A percentile compares a stretch with the other conserved stretches of the same genome.
Evolutionary conservation across 257 asterid species (phyloP).

Genomic region (Phtheirospermum japonicum): DNA sequence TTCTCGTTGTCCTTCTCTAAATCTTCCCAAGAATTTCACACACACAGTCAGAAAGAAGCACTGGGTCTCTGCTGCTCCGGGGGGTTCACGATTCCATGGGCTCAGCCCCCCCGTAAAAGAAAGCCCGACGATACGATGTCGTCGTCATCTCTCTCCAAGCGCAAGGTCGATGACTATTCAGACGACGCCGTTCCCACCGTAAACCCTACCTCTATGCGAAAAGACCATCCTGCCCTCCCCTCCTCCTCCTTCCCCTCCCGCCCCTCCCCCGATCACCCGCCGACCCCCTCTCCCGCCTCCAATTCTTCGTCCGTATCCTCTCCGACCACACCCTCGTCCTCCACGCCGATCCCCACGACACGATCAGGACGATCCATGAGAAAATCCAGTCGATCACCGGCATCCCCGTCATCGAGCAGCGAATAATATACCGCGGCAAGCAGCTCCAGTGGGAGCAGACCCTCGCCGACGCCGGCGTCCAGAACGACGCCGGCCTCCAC

Average conservation of each 20-base stretch:
- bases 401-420: conserved; percentile 61
- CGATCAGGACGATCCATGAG: conserved; percentile 52
- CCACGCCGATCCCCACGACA: conserved; percentile 53
- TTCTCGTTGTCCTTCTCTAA: neutral
- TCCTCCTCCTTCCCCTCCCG: conserved; percentile 32
- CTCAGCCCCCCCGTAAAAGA: conserved; percentile 33
- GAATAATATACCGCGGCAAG: conserved; percentile 69
- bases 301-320: conserved; percentile 76
- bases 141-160: conserved; percentile 50
- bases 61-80: conserved; percentile 27
- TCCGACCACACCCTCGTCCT: conserved; percentile 61
- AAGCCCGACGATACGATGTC: conserved; percentile 29
- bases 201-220: conserved; percentile 54
- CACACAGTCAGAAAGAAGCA: neutral
- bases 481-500: conserved; percentile 63
- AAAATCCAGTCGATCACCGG: conserved; percentile 51
- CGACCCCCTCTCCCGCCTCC: conserved; percentile 40
- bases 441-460: conserved; percentile 80
- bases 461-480: conserved; percentile 43
- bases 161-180: conserved; percentile 68
- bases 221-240: conserved; percentile 50
- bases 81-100: conserved; percentile 47
- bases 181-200: conserved; percentile 34
- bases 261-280: conserved; percentile 24
- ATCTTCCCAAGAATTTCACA: neutral